These are phyloP conservation scores for Rubia tinctorum DNA, from an alignment of 305 asterid species.

Conservation along the genomic window DNA sequence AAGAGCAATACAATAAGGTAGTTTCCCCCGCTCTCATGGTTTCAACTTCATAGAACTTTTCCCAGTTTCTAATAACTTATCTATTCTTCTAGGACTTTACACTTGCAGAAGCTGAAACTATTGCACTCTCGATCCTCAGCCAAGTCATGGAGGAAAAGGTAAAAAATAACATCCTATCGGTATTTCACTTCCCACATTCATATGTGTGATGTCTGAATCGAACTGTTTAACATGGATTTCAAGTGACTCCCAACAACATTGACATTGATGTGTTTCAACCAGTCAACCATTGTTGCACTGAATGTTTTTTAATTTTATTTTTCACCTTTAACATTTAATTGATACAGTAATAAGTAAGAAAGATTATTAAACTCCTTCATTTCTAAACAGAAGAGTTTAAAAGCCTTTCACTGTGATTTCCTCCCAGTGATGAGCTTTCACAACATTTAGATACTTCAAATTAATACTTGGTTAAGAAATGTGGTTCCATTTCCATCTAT, in stretches of 20 bases:
- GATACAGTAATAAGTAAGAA: too few species aligned
- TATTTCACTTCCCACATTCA: background rate
- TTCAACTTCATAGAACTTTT: background rate
- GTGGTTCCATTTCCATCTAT: background rate
- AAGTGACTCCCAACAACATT: constrained; percentile 89
- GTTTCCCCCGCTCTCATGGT: background rate
- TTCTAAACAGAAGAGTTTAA: too few species aligned
- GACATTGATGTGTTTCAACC: constrained; percentile 43
- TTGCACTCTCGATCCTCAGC: constrained; percentile 84
- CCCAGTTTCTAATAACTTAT: background rate
- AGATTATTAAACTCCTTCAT: too few species aligned
- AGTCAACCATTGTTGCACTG: too few species aligned
- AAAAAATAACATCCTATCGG: background rate
- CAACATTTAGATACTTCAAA: background rate
- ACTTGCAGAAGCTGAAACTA: constrained; percentile 84
- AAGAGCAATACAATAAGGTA: constrained; percentile 90
- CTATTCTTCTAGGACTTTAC: constrained; percentile 55
- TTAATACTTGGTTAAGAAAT: background rate
- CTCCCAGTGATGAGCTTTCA: too few species aligned
- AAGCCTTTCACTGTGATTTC: too few species aligned
- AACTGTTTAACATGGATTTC: constrained; percentile 17
- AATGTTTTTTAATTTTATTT: constrained; percentile 4
- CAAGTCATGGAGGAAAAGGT: constrained; percentile 99
- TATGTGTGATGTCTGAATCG: background rate
- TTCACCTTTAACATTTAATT: too few species aligned